These are phyloP conservation scores for Telfairia occidentalis DNA, from an alignment of 331 rosid genomes.

Conservation along the genomic window DNA sequence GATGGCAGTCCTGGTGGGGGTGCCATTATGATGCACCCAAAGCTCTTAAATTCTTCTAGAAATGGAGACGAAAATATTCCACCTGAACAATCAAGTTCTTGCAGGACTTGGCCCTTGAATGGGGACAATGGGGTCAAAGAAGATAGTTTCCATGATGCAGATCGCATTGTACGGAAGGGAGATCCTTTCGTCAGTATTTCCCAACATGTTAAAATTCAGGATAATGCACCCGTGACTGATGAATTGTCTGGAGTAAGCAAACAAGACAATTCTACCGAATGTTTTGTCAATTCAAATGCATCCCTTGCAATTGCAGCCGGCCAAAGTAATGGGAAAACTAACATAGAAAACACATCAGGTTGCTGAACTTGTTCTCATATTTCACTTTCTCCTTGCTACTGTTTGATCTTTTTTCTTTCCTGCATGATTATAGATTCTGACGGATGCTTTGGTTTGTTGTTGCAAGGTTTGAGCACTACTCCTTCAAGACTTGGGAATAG, in stretches of 20 bases:
- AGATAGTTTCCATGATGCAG: conserved; percentile 40
- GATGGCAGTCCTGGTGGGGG: conserved; percentile 59
- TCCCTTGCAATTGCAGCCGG: conserved; percentile 40
- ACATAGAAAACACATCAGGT: conserved; percentile 64
- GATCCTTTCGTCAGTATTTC: conserved; percentile 32
- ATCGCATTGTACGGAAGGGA: conserved; percentile 30
- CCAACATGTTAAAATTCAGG: conserved; percentile 37
- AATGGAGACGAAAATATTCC: conserved; percentile 54
- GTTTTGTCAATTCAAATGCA: conserved; percentile 39
- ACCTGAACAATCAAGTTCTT: conserved; percentile 64
- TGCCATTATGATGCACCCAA: conserved; percentile 35
- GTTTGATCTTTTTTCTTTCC: conserved; percentile 12
- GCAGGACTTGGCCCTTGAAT: conserved; percentile 51
- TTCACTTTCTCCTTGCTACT: conserved; percentile 3
- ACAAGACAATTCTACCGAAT: conserved; percentile 46
- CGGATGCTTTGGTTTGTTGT: conserved; percentile 10
- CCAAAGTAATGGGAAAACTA: conserved; percentile 51
- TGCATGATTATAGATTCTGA: conserved; percentile 29
- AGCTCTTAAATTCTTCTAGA: conserved; percentile 41
- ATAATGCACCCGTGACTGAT: conserved; percentile 38
- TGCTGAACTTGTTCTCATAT: conserved; percentile 21
- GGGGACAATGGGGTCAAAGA: conserved; percentile 55
- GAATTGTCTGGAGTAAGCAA: conserved; percentile 52
- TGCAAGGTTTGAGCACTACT: conserved; percentile 45
- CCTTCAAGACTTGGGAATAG: conserved; percentile 44